Conservation (phyloP, 2,329 filamentous ascomycete species). For the Beauveria scarabaeidicola region DNA sequence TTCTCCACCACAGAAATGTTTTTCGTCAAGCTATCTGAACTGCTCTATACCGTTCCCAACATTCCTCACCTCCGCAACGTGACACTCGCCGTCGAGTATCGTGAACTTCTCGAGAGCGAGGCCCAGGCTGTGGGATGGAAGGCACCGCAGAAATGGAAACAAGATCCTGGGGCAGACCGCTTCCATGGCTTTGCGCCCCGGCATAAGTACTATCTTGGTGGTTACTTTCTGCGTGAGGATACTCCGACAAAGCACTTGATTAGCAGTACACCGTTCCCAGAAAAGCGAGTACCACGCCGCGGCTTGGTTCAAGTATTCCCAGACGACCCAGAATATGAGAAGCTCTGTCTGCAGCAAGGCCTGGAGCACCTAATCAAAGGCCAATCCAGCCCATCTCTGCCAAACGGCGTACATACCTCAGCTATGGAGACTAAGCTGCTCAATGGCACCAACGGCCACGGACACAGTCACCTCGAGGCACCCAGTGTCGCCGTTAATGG, state of each 20-base stretch:
- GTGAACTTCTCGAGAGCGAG: constrained; percentile 48
- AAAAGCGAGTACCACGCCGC: constrained; percentile 46
- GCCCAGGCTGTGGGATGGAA: constrained; percentile 33
- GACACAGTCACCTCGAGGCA: constrained; percentile 15
- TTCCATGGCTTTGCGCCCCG: constrained; percentile 46
- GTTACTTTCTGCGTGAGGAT: constrained; percentile 43
- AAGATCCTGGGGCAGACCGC: constrained; percentile 46
- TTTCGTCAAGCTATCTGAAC: constrained; percentile 54
- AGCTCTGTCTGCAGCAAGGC: constrained; percentile 49
- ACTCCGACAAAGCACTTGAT: constrained; percentile 36
- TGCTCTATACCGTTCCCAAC: constrained; percentile 49
- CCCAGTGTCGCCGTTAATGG: constrained; percentile 24
- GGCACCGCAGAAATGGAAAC: constrained; percentile 46
- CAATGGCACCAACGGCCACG: constrained; percentile 12
- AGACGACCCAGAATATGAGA: constrained; percentile 48
- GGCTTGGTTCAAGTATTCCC: constrained; percentile 44
- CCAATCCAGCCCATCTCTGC: constrained; percentile 33
- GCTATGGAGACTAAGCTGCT: constrained; percentile 29
- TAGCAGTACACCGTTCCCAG: constrained; percentile 46
- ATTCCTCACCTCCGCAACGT: constrained; percentile 50
- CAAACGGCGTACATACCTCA: constrained; percentile 41
- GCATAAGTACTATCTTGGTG: constrained; percentile 51
- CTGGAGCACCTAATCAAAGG: constrained; percentile 43
- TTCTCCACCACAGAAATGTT: constrained; percentile 55
- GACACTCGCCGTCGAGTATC: constrained; percentile 49